Evolutionary conservation across 2,329 filamentous ascomycete species (phyloP).

Genomic region (Aspergillus texensis): DNA sequence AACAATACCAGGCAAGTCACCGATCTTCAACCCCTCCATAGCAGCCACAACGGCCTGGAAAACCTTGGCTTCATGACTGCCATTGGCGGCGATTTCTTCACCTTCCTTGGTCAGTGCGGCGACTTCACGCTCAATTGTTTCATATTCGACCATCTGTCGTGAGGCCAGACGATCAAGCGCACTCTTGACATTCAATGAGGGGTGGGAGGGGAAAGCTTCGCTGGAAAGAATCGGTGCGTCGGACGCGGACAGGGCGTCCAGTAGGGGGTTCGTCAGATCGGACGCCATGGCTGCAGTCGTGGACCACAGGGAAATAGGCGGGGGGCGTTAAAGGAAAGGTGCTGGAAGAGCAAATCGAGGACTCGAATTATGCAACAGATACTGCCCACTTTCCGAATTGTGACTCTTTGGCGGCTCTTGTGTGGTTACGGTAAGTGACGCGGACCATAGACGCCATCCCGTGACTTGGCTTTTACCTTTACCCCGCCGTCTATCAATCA

Average conservation of each 20-base stretch:
- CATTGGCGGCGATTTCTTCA: slow-evolving; percentile 70
- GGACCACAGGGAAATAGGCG: slow-evolving; percentile 24
- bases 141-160: slow-evolving; percentile 83
- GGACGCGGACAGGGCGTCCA: slow-evolving; percentile 65
- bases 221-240: slow-evolving; percentile 66
- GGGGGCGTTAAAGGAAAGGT: slow-evolving; percentile 7
- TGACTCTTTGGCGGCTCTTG: slow-evolving; percentile 33
- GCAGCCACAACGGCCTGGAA: slow-evolving; percentile 73
- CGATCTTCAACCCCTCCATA: slow-evolving; percentile 78
- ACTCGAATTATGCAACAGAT: slow-evolving; percentile 19
- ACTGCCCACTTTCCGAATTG: slow-evolving; percentile 34
- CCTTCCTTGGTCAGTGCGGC: slow-evolving; percentile 75
- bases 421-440: slow-evolving; percentile 28
- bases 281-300: slow-evolving; percentile 42
- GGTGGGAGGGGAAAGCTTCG: slow-evolving; percentile 68
- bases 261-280: slow-evolving; percentile 66
- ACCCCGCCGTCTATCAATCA: slow-evolving; percentile 19
- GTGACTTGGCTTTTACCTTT: slow-evolving; percentile 18
- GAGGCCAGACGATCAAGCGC: slow-evolving; percentile 84
- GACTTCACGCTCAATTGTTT: slow-evolving; percentile 79
- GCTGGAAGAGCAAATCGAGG: slow-evolving; percentile 16
- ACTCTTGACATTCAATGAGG: slow-evolving; percentile 75
- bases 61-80: slow-evolving; percentile 80
- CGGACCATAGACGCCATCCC: slow-evolving; percentile 26
- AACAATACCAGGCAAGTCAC: slow-evolving; percentile 61